Base-by-base conservation (phyloP, 495 filamentous ascomycete species). In the Lichenothelia convexa region DNA sequence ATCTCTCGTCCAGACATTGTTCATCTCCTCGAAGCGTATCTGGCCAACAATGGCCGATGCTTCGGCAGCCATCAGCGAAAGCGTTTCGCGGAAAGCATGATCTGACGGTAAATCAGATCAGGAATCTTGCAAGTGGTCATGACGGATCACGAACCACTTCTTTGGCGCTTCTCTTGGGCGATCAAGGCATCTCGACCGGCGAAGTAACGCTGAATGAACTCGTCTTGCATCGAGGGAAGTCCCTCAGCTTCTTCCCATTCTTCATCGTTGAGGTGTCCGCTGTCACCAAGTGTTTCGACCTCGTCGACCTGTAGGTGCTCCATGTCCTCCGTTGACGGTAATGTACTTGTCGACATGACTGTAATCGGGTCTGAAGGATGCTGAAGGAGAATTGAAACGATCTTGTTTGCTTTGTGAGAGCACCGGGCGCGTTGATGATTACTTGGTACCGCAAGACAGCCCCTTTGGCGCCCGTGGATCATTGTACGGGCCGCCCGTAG, bases 141-240 rank as follows among this genome's bases (percentile, higher is more conserved):
- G 36, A 2, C 21, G 7, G 33, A 31, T 34, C 35, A 53, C 67
- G 45, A 50, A 85, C 80, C 84, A 56, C 83, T 86, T 32, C 87
- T 71, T 41, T 80, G 70, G 45, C 76, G 76, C 45, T 77, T 72
- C 51, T 97, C 89, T 46, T 87, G 65, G 5, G 59, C 64, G 33
- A 92, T 78, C 30, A 94, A 62, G 6, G 78, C 75, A 36, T 75
- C 65, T n/a, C 87, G 72, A 7, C 79, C 76, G 34, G 68, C 51
- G 21, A 87, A 62, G 47, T 91, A 93, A 41, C 80, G 70, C 37
- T 79, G 73, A 29, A 92, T 69, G 49, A 92, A 80, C 0, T 73
- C 69, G 44, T 91, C 80, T 5, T 61, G 57, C 11, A 60, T 48
- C 5, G 51, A 42, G 0, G 73, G 75, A 0, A 80, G 43, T 9